These are phyloP conservation scores for Lumnitzera racemosa DNA, from an alignment of 345 rosid genomes.

Conservation along the genomic window DNA sequence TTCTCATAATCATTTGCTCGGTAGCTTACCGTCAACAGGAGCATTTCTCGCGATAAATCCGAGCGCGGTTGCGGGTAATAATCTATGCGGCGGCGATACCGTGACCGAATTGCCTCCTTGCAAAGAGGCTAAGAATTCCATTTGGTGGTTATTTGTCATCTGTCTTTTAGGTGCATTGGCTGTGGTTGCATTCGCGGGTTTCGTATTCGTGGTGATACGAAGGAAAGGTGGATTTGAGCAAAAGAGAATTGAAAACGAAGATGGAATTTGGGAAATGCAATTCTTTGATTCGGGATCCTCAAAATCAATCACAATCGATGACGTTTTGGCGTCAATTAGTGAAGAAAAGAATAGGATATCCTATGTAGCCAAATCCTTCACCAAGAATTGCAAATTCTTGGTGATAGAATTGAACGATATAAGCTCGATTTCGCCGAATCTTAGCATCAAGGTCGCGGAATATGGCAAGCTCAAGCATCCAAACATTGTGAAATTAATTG, in stretches of 20 bases:
- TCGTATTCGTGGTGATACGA: conserved; percentile 22
- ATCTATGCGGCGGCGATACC: conserved; percentile 51
- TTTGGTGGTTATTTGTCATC: conserved; percentile 42
- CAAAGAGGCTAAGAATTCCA: conserved; percentile 22
- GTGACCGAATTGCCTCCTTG: conserved; percentile 50
- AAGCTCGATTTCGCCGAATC: conserved; percentile 21
- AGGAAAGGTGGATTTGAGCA: conserved; percentile 23
- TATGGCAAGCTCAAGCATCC: conserved; percentile 42
- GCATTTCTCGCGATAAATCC: conserved; percentile 74
- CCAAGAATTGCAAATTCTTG: conserved; percentile 26
- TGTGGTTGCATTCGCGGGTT: conserved; percentile 24
- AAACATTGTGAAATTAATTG: conserved; percentile 48
- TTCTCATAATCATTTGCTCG: conserved; percentile 55
- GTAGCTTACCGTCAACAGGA: conserved; percentile 62
- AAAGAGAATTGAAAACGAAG: conserved; percentile 54
- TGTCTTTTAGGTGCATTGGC: conserved; percentile 29
- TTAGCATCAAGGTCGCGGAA: conserved; percentile 27
- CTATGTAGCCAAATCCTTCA: conserved; percentile 23
- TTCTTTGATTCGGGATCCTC: conserved; percentile 39
- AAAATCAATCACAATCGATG: conserved; percentile 30
- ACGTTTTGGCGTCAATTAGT: conserved; percentile 31
- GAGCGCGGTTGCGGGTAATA: conserved; percentile 56
- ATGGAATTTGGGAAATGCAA: conserved; percentile 65
- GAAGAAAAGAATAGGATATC: conserved; percentile 27
- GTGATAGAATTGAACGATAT: conserved; percentile 35